Percentiles rank a stretch among this genome's conserved stretches.
Evolutionary conservation across 371 early-diverging fungal genomes (phyloP).

Genomic region (Apophysomyces trapeziformis): DNA sequence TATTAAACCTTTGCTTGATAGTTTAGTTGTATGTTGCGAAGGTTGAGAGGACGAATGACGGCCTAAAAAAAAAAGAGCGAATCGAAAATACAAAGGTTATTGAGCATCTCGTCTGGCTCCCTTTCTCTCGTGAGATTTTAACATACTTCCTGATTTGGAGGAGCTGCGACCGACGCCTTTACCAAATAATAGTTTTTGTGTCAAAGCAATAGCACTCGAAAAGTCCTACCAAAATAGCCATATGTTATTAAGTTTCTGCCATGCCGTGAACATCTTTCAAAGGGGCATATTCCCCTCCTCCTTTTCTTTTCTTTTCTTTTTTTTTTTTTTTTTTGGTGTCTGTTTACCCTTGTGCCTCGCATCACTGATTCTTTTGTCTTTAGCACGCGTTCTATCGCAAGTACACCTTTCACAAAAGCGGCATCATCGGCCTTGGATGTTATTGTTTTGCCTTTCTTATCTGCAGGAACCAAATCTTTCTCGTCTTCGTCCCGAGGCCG

Average conservation of each 20-base stretch:
- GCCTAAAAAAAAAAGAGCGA: background rate
- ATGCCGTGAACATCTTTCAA: no score
- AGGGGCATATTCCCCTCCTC: no score
- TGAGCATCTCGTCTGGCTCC: background rate
- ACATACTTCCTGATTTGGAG: conserved; percentile 2
- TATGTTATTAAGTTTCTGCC: no score
- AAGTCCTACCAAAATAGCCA: background rate
- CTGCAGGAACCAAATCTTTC: conserved; percentile 23
- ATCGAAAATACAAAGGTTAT: background rate
- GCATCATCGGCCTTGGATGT: conserved; percentile 40
- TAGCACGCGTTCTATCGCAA: conserved; percentile 49
- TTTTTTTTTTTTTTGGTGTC: no score
- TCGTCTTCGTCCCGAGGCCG: conserved; percentile 43
- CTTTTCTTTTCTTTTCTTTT: background rate
- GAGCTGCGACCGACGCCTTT: conserved; percentile 7
- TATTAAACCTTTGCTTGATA: conserved; percentile 15
- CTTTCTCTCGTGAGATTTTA: background rate
- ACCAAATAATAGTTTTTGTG: conserved; percentile 12
- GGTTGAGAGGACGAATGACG: background rate
- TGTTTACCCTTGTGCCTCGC: conserved; percentile 47
- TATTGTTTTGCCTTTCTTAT: conserved; percentile 38
- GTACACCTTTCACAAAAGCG: conserved; percentile 41
- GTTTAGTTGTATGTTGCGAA: conserved; percentile 2
- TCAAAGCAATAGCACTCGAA: background rate
- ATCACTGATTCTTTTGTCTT: conserved; percentile 48